phyloP scores from a whole-genome alignment of 345 rosid genomes.

The Noccaea bulbosa region DNA sequence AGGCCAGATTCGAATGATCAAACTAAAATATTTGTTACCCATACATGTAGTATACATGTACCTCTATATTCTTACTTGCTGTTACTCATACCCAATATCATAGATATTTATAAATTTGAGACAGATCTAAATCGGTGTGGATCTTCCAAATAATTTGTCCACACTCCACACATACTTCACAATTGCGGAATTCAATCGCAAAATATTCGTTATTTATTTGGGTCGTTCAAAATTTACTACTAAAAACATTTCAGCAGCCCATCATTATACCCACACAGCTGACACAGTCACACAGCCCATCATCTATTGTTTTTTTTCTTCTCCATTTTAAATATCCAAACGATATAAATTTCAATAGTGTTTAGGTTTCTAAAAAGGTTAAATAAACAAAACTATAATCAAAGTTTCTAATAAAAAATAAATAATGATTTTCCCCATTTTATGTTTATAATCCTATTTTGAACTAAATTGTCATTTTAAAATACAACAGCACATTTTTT shows the following conservation, averaged over 20 bases:
- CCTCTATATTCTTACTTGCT: background rate
- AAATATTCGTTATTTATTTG: slow-evolving; percentile 2
- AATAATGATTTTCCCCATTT: no score
- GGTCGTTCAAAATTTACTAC: background rate
- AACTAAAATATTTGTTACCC: background rate
- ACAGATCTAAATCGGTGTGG: slow-evolving; percentile 8
- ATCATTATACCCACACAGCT: slow-evolving; percentile 15
- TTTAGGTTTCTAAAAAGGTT: background rate
- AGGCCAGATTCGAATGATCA: background rate
- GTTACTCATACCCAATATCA: background rate
- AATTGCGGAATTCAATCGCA: background rate
- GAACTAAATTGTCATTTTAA: no score
- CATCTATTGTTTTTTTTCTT: background rate
- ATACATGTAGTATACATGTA: background rate
- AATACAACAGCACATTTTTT: no score
- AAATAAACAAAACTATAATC: background rate
- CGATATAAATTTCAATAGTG: background rate
- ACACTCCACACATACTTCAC: background rate
- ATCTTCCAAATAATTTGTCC: background rate
- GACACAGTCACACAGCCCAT: slow-evolving; percentile 34
- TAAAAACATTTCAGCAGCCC: slow-evolving; percentile 24
- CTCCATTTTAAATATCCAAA: background rate
- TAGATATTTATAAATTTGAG: slow-evolving; percentile 16
- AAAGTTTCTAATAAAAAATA: background rate
- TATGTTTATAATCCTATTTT: no score